Base-by-base conservation (phyloP, 768 basidiomycete genomes). In the Lactarius vividus region DNA sequence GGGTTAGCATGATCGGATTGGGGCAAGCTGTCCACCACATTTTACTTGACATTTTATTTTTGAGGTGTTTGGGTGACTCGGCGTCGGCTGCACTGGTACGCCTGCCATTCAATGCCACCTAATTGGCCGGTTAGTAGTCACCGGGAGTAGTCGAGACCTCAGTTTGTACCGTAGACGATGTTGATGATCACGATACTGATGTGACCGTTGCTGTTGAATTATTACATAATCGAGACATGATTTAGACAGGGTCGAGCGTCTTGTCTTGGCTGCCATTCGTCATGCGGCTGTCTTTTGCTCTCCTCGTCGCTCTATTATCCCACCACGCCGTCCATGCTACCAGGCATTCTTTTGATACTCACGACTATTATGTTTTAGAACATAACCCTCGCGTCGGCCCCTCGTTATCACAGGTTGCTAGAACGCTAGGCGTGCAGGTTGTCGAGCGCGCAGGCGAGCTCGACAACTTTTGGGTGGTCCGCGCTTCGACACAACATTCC, bases 361-460 rank as follows among this genome's bases (percentile, higher is more conserved):
- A 91, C 76, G 81, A 88, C 71, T 98, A 99, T 79, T 98, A 96
- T 79, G 84, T 88, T 61, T 72, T 93, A 33, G 86, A 88, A 70
- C 85, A 91, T 72, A 76, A 82, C 70, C 84, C 90, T 54, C 71
- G 73, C 54, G 75, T 78, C 10, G 78, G 79, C 67, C 81, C 83
- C 69, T 82, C 86, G 70, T 82, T 91, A 67, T 76, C 77, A 63
- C 86, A 91, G 68, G 81, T 88, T 64, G 82, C 87, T 7, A 56
- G 74, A 8, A 75, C 79, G 0, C 81, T 98, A 13, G 87, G 87
- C 16, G 88, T 94, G 26, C 89, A 98, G 77, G 78, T 97, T 57
- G 89, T 98, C 63, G 93, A 96, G 73, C 89, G 85, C 70, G 88
- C 87, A 29, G 95, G 97, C 59, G 89, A 95, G 73, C 83, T 99